These are phyloP conservation scores for Modicella reniformis DNA, from an alignment of 371 early-diverging fungal genomes.

Conservation along the genomic window DNA sequence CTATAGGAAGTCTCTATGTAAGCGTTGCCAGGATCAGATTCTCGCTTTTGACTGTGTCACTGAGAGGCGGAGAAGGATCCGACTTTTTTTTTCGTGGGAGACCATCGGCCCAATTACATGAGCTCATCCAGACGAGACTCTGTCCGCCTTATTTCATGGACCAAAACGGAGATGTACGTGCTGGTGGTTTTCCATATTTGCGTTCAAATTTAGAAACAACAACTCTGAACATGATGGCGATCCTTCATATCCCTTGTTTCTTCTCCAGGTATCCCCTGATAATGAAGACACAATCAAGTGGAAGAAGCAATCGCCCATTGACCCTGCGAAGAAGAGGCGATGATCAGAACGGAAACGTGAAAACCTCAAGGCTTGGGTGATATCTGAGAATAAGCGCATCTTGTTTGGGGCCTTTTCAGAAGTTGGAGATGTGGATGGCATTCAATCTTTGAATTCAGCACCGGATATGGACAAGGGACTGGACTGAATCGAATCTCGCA, in stretches of 20 bases:
- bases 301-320: slow-evolving; percentile 47
- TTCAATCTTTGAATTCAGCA: slow-evolving; percentile 58
- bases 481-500: slow-evolving; percentile 75
- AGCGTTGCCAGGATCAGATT: too few species aligned
- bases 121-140: slow-evolving; percentile 16
- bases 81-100: background rate
- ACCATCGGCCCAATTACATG: slow-evolving; percentile 22
- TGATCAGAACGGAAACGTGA: slow-evolving; percentile 64
- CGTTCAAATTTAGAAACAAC: background rate
- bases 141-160: slow-evolving; percentile 63
- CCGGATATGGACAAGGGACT: slow-evolving; percentile 60
- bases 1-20: slow-evolving; percentile 32
- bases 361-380: slow-evolving; percentile 49
- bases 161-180: slow-evolving; percentile 40
- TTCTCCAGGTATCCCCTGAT: slow-evolving; percentile 57
- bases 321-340: slow-evolving; percentile 41
- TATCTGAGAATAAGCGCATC: slow-evolving; percentile 37
- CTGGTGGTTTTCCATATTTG: background rate
- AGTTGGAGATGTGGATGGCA: slow-evolving; percentile 11
- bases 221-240: too few species aligned
- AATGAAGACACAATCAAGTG: slow-evolving; percentile 56
- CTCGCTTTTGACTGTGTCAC: background rate
- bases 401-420: slow-evolving; percentile 36
- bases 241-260: background rate
- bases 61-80: background rate